Conservation (phyloP, 257 asterid species). For the Hygrophila difformis region DNA sequence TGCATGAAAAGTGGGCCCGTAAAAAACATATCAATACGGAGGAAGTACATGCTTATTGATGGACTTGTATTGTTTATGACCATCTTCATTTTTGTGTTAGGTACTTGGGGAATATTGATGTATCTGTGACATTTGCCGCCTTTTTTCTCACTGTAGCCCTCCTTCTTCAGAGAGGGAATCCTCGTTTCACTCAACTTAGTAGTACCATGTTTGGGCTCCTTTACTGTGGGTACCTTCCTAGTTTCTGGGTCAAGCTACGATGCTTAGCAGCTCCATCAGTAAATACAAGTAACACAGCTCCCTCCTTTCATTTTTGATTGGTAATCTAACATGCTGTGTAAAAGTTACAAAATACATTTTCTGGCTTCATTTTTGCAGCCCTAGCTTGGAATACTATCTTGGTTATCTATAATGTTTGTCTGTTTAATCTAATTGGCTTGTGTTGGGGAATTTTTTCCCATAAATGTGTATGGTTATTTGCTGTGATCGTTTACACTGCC, state of each 20-base stretch:
- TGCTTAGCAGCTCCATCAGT: constrained; percentile 81
- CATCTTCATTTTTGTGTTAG: constrained; percentile 29
- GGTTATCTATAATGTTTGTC: too few species aligned
- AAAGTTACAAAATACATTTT: too few species aligned
- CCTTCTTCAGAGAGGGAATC: constrained; percentile 77
- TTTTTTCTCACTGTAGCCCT: constrained; percentile 69
- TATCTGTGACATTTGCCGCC: constrained; percentile 91
- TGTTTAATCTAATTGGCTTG: too few species aligned
- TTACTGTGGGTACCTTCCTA: constrained; percentile 96
- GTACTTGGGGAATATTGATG: constrained; percentile 83
- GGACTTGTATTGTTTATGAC: constrained; percentile 14
- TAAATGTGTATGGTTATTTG: background rate
- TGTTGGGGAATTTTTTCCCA: background rate
- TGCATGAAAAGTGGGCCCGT: too few species aligned
- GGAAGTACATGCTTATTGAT: constrained; percentile 3
- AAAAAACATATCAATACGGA: too few species aligned
- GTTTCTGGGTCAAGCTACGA: constrained; percentile 96
- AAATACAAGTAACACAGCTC: constrained; percentile 59
- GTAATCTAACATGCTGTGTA: too few species aligned
- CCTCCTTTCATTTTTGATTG: too few species aligned
- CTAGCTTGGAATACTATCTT: too few species aligned
- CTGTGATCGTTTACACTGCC: background rate
- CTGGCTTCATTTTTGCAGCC: too few species aligned
- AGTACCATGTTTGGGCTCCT: constrained; percentile 94
- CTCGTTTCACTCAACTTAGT: constrained; percentile 91